Evolutionary conservation across 2,329 filamentous ascomycete genomes (phyloP), one percentile per base, ranked within the genome.

Genomic region (Fusarium buharicum): DNA sequence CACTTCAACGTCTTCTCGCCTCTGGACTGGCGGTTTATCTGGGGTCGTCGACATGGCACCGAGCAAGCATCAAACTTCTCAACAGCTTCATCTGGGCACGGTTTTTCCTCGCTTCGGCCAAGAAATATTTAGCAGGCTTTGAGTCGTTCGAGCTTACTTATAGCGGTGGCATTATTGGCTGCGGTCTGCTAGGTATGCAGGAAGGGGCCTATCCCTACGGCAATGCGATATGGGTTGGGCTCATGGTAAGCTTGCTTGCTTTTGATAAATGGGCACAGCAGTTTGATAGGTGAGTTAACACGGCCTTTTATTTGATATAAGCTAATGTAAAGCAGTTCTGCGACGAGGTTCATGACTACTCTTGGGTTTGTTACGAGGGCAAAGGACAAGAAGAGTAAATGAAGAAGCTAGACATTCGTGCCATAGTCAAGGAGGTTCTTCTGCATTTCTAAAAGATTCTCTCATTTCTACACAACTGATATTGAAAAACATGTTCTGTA

Each of bases 11-110:
- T 5, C 14, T 50, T 6, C 18, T 50, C 8, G 47, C 47, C 10
- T 41, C 37, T 3, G 37, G 47, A 12, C 28, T 50, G 6, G 37
- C 37, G 8, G 8, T 34, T 12, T 50, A 50, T 20, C 14, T 34
- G 7, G 47, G 30, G 11, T 50, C 38, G 12, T 7, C 47, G 1
- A 18, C 13, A 16, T 50, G 47, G 47, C 30, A 50, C 30, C 27
- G 30, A 11, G 47, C 47, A 27, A 50, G 38, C 30, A n/a, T 50
- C 27, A 50, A 50, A 22, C 16, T 43, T 13, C 37, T 50, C 30
- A 14, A 24, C 9, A 43, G 13, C n/a, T 50, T 50, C 9, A 7
- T 50, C n/a, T 50, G 47, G 47, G 37, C 36, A 11, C 37, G 47
- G 12, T 14, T 43, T 6, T 3, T 50, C 2, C 30, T 34, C 9